phyloP scores from a whole-genome alignment of 208 protist species.

The Acanthamoeba castellanii region DNA sequence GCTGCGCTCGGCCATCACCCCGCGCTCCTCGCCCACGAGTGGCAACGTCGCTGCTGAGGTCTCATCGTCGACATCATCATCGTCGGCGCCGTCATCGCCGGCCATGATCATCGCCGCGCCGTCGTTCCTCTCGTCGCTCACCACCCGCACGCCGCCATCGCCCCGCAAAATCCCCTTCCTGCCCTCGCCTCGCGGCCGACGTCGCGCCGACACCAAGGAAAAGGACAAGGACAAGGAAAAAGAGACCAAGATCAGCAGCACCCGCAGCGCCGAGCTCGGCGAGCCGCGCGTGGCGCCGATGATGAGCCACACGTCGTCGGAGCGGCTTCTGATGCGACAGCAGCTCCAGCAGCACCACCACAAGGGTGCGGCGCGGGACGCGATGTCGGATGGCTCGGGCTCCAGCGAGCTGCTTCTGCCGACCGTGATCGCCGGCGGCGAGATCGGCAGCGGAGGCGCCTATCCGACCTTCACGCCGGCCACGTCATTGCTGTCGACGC shows the following conservation, averaged over 20 bases:
- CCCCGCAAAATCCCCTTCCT: conserved; percentile 54
- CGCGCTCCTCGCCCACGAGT: background rate
- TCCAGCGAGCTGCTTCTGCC: background rate
- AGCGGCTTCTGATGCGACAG: background rate
- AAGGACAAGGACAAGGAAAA: background rate
- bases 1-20: conserved; percentile 17
- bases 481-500: background rate
- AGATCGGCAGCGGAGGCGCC: background rate
- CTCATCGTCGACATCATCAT: background rate
- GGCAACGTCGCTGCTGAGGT: background rate
- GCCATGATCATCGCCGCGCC: background rate
- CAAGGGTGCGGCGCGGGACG: background rate
- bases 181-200: background rate
- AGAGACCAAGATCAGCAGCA: background rate
- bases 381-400: background rate
- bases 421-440: background rate
- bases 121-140: background rate
- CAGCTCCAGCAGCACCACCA: background rate
- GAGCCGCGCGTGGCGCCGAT: background rate
- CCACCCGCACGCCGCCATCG: background rate
- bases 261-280: background rate
- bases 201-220: conserved; percentile 14
- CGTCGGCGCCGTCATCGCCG: background rate
- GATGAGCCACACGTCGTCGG: background rate
- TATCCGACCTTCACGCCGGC: background rate